phyloP scores from a whole-genome alignment of 2,329 filamentous ascomycete genomes.

The Westerdykella aurantiaca region DNA sequence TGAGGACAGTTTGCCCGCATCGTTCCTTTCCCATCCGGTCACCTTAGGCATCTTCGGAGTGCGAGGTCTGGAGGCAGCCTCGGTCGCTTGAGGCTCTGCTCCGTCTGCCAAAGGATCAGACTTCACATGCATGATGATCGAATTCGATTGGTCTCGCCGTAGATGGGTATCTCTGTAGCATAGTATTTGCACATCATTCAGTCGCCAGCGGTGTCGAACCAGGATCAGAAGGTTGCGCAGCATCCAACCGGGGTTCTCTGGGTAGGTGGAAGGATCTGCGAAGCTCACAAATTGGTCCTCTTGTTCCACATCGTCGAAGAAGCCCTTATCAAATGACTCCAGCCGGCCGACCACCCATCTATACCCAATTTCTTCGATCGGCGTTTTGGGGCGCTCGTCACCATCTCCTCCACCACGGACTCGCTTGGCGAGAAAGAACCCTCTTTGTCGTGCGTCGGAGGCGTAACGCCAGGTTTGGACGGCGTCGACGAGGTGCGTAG shows the following conservation, averaged over 20 bases:
- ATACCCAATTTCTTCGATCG: slow-evolving; percentile 55
- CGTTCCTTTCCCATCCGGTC: slow-evolving; percentile 90
- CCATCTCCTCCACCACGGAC: slow-evolving; percentile 38
- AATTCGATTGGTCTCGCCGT: slow-evolving; percentile 72
- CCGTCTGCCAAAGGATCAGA: slow-evolving; percentile 15
- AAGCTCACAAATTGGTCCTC: slow-evolving; percentile 81
- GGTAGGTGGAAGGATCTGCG: slow-evolving; percentile 86
- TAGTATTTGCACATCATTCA: slow-evolving; percentile 73
- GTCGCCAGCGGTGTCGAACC: slow-evolving; percentile 72
- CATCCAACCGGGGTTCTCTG: slow-evolving; percentile 85
- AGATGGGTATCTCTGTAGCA: slow-evolving; percentile 83
- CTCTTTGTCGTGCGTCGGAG: slow-evolving; percentile 76
- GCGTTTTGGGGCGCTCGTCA: slow-evolving; percentile 42
- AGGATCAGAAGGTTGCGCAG: slow-evolving; percentile 83
- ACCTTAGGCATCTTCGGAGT: slow-evolving; percentile 69
- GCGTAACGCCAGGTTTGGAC: slow-evolving; percentile 84
- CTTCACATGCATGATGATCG: slow-evolving; percentile 59
- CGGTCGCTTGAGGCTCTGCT: slow-evolving; percentile 8
- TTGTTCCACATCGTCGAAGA: slow-evolving; percentile 68
- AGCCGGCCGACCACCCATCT: slow-evolving; percentile 74
- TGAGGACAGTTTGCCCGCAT: slow-evolving; percentile 68
- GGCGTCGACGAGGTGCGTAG: slow-evolving; percentile 69
- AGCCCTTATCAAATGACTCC: slow-evolving; percentile 74
- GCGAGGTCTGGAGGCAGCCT: slow-evolving; percentile 14
- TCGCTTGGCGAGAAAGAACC: slow-evolving; percentile 93